Evolutionary conservation across 1,284 basidiomycete species (phyloP), one percentile per base, ranked within the genome.

Genomic region (Microstroma glucosiphilum): DNA sequence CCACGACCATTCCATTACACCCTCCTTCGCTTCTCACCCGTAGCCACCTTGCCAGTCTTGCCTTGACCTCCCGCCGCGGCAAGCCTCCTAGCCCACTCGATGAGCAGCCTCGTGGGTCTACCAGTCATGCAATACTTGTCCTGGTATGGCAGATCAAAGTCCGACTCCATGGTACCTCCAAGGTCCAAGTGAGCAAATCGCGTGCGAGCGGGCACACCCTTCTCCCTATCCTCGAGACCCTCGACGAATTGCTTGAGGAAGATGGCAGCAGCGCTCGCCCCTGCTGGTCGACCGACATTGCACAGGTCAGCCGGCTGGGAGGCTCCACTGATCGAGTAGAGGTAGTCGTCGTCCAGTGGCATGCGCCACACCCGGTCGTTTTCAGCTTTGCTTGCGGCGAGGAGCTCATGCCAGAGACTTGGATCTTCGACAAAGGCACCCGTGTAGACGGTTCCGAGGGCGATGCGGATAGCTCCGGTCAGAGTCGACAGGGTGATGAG

Each of bases 191-290:
- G 30, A 37, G 30, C 30, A 37, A 37, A 37, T 3, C 30, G 30
- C 30, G 30, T 37, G 30, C 30, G 30, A 37, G 30, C 30, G 9
- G 30, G 30, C 30, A 37, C 30, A 9, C 30, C 30, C 30, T 37
- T 37, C 30, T 37, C 30, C 30, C 30, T 37, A 37, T 37, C 30
- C 30, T 37, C 30, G 30, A 76, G 66, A 1, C 75, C 72, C 46
- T 81, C 79, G 43, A 89, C 86, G 13, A 90, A 81, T 59, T 81
- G 79, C 72, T 90, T 90, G 64, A 94, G 83, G 86, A 94, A 93
- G 49, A 92, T 82, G 4, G 91, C 91, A 1, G 91, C 91, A 0
- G 90, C 92, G 79, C 85, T 87, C 57, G 85, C 83, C 30, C 90
- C 91, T 13, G 82, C 91, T n/a, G 85, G 82, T 51, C 82, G 82